Base-by-base conservation (phyloP, 2,329 filamentous ascomycete species). In the Colletotrichum sp. region DNA sequence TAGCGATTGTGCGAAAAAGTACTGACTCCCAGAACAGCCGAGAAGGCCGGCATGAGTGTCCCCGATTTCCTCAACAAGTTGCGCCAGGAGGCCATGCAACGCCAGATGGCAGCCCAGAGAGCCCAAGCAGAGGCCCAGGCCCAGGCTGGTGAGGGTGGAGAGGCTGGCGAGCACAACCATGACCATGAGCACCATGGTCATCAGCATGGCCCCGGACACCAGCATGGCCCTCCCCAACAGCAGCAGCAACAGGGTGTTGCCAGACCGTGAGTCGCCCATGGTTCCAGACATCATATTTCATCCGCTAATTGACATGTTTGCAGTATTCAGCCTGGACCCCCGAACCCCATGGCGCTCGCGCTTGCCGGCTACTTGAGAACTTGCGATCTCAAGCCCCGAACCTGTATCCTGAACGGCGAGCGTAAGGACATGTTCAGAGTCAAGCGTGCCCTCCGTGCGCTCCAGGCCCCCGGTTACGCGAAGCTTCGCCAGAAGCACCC, bases 341-440 rank as follows among this genome's bases (percentile, higher is more conserved):
- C 96, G 7, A 97, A 98, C 80, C 96, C 96, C 52, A 93, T 96
- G 81, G 96, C 96, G 24, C 87, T 98, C 61, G 96, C 96, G 10
- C 91, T 99, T 70, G 97, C 97, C 79, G 94, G 95, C 81, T 99
- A 98, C 86, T 87, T 99, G 75, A 93, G 93, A 79, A 85, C 90
- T 74, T 96, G 98, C 86, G 92, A 97, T 75, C 87, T 99, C 78
- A 99, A 99, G 90, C 90, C 91, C 21, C 91, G 97, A 78, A 98
- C 96, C 21, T 96, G 95, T 83, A 97, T 99, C 78, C 91, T 98
- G 78, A 96, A 98, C 79, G 97, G 97, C 81, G 96, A 98, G 89
- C 92, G 97, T 81, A 98, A 98, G 87, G 96, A 99, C 79, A 97
- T 99, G 95, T 98, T 99, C 86, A 94, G 94, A 90, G 97, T 99